Base-by-base conservation (phyloP, 768 basidiomycete genomes). In the Agaricus blazei region DNA sequence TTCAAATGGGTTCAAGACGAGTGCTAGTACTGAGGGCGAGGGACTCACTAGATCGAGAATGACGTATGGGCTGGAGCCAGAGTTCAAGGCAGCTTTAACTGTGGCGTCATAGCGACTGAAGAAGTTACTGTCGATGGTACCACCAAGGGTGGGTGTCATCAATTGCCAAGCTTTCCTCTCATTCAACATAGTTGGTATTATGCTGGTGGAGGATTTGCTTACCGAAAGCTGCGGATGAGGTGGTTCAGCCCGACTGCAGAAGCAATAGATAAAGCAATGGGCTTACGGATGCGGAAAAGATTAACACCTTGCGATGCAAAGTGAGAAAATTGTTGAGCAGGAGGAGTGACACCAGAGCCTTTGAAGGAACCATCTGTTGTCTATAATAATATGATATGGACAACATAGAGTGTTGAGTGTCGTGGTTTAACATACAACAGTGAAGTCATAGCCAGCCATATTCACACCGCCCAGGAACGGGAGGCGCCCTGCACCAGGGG, bases 61-160 rank as follows among this genome's bases (percentile, higher is more conserved):
- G 49, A 75, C 79, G 59, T 76, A 75, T 27, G 73, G 72, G 28
- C 71, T 69, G 9, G 65, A 64, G 15, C 68, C 68, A 1, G 77
- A 69, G n/a, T 63, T 65, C 42, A 81, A 67, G 28, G 73, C 74
- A 26, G 75, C 69, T 59, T 80, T 75, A 9, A 83, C 81, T 26
- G 77, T 75, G 14, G 62, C 63, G 58, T 83, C 78, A 62, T 80
- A 82, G 11, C 62, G 59, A 9, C 68, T 63, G 62, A 80, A 75
- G 67, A 76, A 79, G 23, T 60, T 69, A n/a, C 65, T 57, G 63
- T 75, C 67, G 61, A 83, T 74, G 12, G 70, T 62, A 2, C 78
- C 79, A 42, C 80, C 79, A 7, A 83, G 62, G 45, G 70, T 69
- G 24, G 77, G 77, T 9, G 77, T 77, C 74, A 76, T 77, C 48